Evolutionary conservation across 768 basidiomycete species (phyloP).

Genomic region (Rhodocollybia butyracea): DNA sequence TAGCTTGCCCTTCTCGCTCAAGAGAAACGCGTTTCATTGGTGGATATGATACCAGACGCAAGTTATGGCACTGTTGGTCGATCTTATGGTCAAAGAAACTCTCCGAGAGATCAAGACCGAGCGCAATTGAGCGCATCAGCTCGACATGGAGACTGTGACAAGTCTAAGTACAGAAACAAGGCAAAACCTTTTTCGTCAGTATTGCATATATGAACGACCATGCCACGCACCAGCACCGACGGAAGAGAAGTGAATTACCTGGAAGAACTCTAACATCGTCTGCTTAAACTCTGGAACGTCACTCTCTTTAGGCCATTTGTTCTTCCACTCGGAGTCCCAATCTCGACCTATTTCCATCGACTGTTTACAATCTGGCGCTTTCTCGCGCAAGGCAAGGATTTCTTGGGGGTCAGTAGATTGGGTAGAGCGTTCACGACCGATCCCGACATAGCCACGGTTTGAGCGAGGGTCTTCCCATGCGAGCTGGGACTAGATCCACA

Average conservation of each 20-base stretch:
- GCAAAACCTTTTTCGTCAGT: too few relatives aligned
- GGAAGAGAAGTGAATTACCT: conserved; percentile 33
- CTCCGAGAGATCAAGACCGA: conserved; percentile 74
- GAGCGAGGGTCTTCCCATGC: conserved; percentile 85
- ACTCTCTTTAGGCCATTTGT: conserved; percentile 71
- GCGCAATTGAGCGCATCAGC: conserved; percentile 84
- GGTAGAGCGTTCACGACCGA: conserved; percentile 82
- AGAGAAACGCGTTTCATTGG: conserved; percentile 59
- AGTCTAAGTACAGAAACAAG: conserved; percentile 40
- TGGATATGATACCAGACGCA: conserved; percentile 80
- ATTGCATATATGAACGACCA: background rate
- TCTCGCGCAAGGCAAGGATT: conserved; percentile 69
- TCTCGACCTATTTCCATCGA: conserved; percentile 89
- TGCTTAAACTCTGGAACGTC: conserved; percentile 66
- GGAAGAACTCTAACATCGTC: conserved; percentile 75
- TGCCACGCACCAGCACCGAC: too few relatives aligned
- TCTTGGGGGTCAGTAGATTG: conserved; percentile 67
- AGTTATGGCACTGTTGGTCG: conserved; percentile 74
- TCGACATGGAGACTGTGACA: conserved; percentile 73
- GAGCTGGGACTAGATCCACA: conserved; percentile 48
- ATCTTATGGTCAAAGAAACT: conserved; percentile 74
- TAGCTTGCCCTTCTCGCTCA: conserved; percentile 62
- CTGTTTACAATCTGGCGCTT: conserved; percentile 81
- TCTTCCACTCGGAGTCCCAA: conserved; percentile 74
- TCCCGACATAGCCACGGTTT: conserved; percentile 79